Conservation (phyloP, 2,329 filamentous ascomycete species). For the Septoria petroselini region DNA sequence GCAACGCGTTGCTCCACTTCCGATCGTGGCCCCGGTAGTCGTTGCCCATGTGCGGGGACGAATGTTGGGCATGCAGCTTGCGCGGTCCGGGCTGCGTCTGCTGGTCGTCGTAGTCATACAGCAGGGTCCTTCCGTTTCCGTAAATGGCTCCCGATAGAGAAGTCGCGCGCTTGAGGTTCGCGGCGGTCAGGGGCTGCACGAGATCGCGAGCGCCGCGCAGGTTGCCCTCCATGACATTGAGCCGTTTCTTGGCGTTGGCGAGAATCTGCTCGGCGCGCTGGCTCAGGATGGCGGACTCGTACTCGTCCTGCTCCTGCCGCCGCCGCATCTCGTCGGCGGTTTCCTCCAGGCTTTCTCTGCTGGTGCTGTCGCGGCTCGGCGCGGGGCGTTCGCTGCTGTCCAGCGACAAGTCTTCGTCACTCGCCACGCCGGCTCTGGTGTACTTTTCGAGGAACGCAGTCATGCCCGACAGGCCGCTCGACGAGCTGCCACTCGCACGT, state of each 20-base stretch:
- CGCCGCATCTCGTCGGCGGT: constrained; percentile 32
- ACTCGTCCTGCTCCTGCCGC: constrained; percentile 50
- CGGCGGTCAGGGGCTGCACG: constrained; percentile 38
- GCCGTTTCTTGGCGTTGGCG: constrained; percentile 82
- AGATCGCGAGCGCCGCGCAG: constrained; percentile 66
- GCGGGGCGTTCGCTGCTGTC: constrained; percentile 23
- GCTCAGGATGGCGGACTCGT: constrained; percentile 72
- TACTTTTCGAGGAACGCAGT: constrained; percentile 36
- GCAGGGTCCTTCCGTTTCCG: constrained; percentile 20
- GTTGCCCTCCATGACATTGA: constrained; percentile 94
- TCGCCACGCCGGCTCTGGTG: constrained; percentile 20
- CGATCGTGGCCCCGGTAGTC: constrained; percentile 52
- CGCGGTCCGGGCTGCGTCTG: constrained; percentile 21
- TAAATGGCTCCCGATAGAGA: constrained; percentile 30
- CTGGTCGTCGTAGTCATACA: constrained; percentile 26
- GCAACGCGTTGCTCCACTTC: constrained; percentile 59
- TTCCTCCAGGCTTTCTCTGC: constrained; percentile 18
- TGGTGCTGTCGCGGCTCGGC: constrained; percentile 4
- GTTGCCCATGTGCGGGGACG: constrained; percentile 32
- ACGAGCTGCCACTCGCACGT: constrained; percentile 39
- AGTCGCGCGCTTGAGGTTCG: constrained; percentile 40
- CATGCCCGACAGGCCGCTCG: constrained; percentile 45
- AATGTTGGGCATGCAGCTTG: constrained; percentile 31
- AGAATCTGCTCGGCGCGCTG: constrained; percentile 84
- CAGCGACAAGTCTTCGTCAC: constrained; percentile 25